Conservation (phyloP, 1,284 basidiomycete species). For the Cerrena zonata region DNA sequence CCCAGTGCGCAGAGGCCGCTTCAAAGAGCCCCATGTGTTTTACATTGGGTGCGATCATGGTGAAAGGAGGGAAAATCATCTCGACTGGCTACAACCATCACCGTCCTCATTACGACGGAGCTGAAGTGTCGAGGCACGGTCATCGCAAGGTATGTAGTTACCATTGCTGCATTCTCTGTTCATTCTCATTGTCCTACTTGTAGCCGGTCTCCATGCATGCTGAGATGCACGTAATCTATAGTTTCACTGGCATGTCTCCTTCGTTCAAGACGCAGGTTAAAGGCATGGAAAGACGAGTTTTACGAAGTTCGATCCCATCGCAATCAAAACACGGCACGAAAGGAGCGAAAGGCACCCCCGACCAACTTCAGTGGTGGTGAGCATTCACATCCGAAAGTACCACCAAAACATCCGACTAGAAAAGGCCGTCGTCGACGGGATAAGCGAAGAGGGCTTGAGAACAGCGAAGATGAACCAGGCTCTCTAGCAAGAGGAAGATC, state of each 20-base stretch:
- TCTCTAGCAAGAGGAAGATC: background rate
- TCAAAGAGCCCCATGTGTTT: conserved; percentile 51
- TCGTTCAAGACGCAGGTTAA: conserved; percentile 52
- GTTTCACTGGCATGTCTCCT: conserved; percentile 45
- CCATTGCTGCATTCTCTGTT: background rate
- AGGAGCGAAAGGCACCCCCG: conserved; percentile 19
- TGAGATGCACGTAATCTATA: conserved; percentile 57
- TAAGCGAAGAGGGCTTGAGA: background rate
- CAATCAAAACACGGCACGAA: conserved; percentile 26
- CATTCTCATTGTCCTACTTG: background rate
- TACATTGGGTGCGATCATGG: conserved; percentile 50
- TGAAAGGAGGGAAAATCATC: conserved; percentile 54
- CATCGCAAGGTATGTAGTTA: conserved; percentile 33
- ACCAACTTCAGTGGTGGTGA: background rate
- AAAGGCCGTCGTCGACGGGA: background rate
- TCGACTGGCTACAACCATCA: conserved; percentile 51
- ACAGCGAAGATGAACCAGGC: background rate
- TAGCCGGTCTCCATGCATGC: conserved; percentile 55
- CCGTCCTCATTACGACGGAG: conserved; percentile 48
- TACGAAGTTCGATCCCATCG: conserved; percentile 21
- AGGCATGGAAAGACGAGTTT: conserved; percentile 32
- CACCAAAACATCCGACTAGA: background rate
- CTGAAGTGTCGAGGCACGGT: conserved; percentile 35
- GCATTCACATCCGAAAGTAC: background rate
- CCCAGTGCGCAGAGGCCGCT: conserved; percentile 47